Evolutionary conservation across 2,329 filamentous ascomycete species (phyloP), one percentile per base, ranked within the genome.

Genomic region (Chrysosporium keratinophilum): DNA sequence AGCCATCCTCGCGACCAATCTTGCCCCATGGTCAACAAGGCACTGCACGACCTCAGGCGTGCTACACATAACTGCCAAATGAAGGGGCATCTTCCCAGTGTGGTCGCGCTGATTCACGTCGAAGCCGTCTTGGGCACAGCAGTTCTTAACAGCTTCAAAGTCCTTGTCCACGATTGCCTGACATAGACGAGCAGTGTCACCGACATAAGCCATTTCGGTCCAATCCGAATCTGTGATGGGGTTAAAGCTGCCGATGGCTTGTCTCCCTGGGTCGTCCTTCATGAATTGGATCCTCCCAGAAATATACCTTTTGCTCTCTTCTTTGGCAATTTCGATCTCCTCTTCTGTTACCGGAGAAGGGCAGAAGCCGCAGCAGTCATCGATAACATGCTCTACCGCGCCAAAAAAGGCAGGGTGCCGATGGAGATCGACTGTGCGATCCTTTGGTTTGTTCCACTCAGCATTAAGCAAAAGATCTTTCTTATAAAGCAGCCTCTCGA

Each of bases 201-300:
- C 86, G 35, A 94, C 78, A 60, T 94, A 95, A 0, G 88, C 87
- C 87, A 94, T 93, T 59, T 90, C 58, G 0, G 88, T 93, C 87
- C 88, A 94, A 63, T 93, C 87, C 49, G 87, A 78, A 41, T 88
- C 82, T 0, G 85, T 90, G 37, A 91, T 76, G 0, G 88, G 88
- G 61, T 93, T 85, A 71, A 94, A 94, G 41, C 77, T 81, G 23
- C 81, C 81, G 59, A 84, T 82, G 37, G 76, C 71, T 69, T 93
- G 88, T 53, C 88, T 78, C 15, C 88, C 88, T 1, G 88, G 87
- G 60, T 95, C 80, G 61, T 95, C 87, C 58, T 83, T 84, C 60
- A 93, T 74, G 67, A 94, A 94, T 0, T 76, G 74, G 9, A 93
- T 76, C 19, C 78, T 76, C 7, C 88, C 88, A 2, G 83, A 86